These are phyloP conservation scores for Aphelidium insulamus DNA, from an alignment of 371 early-diverging fungal species.

Conservation along the genomic window DNA sequence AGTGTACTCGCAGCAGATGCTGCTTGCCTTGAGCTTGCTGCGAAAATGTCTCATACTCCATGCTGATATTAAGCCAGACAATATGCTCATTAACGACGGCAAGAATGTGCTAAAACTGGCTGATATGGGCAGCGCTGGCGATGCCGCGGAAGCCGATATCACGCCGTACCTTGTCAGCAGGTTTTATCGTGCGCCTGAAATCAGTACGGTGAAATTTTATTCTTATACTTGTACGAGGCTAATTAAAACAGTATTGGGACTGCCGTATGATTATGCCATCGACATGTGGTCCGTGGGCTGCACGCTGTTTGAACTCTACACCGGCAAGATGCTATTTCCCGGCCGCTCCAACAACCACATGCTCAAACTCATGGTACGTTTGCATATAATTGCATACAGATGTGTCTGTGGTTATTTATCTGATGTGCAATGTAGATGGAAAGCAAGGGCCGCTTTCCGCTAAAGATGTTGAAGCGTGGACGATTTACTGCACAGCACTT, in stretches of 20 bases:
- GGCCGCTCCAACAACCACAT: slow-evolving; percentile 89
- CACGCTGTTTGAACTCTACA: slow-evolving; percentile 89
- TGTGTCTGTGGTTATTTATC: too few relatives aligned
- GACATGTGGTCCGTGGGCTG: slow-evolving; percentile 98
- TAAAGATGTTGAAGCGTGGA: slow-evolving; percentile 55
- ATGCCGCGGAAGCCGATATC: slow-evolving; percentile 60
- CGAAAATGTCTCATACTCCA: slow-evolving; percentile 68
- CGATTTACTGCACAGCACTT: slow-evolving; percentile 61
- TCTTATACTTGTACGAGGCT: neutral
- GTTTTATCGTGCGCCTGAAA: slow-evolving; percentile 90
- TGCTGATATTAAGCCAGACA: slow-evolving; percentile 96
- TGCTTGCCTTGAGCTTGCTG: slow-evolving; percentile 59
- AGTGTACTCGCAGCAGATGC: slow-evolving; percentile 73
- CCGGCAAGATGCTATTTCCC: slow-evolving; percentile 81
- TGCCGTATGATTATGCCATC: slow-evolving; percentile 59
- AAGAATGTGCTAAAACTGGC: slow-evolving; percentile 65
- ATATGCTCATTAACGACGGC: slow-evolving; percentile 65
- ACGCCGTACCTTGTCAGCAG: slow-evolving; percentile 90
- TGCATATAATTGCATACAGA: too few relatives aligned
- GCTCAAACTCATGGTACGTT: slow-evolving; percentile 70
- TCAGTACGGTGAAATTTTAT: neutral
- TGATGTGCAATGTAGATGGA: too few relatives aligned
- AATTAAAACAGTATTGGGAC: slow-evolving; percentile 43
- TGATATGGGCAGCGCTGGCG: slow-evolving; percentile 83
- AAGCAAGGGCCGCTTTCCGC: slow-evolving; percentile 64